Base-by-base conservation (phyloP, 768 basidiomycete genomes). In the Termitomyces bulborhizus region DNA sequence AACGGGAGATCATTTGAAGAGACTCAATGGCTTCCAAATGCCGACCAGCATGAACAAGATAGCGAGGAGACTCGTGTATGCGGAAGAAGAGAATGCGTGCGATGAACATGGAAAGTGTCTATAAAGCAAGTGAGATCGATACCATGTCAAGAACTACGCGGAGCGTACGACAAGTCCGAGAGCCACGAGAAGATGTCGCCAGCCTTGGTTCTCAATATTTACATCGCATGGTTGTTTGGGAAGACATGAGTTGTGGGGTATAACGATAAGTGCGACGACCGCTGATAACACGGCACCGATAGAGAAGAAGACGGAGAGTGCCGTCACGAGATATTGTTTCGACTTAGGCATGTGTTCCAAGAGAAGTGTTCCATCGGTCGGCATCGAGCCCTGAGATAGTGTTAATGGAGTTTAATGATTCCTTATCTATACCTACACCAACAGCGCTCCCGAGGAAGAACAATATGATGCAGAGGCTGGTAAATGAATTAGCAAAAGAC, bases 281-380 rank as follows among this genome's bases (percentile, higher is more conserved):
- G 94, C 92, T 1, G 93, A 76, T 4, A 97, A 68, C 42, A 98
- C 91, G 0, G 95, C 86, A 45, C 96, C 96, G 39, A 97, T 71
- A 6, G 93, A 94, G 76, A 98, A 98, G 75, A 98, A 98, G n/a
- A 94, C 82, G 4, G 93, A 93, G 24, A 97, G 80, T 0, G 87
- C 88, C 0, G 93, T 96, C 51, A 98, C 86, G 31, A 98, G 81
- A 66, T 96, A 93, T 63, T 93, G 85, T 60, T 94, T 93, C n/a
- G 82, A 82, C 60, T 86, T 84, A 2, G 96, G 96, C 76, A 98
- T 85, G 63, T 97, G 93, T 64, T 99, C 96, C 8, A 93, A 77
- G 24, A 93, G 79, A 3, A 96, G 82, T 0, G 93, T 98, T 6
- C 95, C 94, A 61, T 98, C 96, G 0, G 95, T 98, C 1, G 95